Conservation (phyloP, 1,139 yeast species). For the Protomyces gravidus region DNA sequence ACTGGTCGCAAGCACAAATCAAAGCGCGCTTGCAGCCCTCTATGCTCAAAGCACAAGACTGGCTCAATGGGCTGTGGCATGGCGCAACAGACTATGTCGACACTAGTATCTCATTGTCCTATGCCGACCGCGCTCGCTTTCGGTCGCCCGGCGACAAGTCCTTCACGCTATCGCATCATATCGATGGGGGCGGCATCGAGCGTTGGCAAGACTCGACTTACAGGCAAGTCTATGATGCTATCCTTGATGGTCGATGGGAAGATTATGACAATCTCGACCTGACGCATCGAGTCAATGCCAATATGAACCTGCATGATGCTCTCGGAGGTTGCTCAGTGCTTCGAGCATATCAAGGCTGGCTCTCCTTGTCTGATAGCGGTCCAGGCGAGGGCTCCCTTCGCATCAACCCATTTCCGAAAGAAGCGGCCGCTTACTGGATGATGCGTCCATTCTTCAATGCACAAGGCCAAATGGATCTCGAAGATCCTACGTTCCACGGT, state of each 20-base stretch:
- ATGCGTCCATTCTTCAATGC: conserved; percentile 47
- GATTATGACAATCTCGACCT: conserved; percentile 48
- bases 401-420: conserved; percentile 45
- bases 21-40: conserved; percentile 47
- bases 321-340: conserved; percentile 42
- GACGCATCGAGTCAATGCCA: conserved; percentile 44
- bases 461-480: conserved; percentile 32
- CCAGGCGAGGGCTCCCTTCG: conserved; percentile 49
- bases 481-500: conserved; percentile 39
- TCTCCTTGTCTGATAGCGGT: conserved; percentile 44
- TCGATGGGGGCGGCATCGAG: conserved; percentile 50
- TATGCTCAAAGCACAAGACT: conserved; percentile 40
- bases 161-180: conserved; percentile 45
- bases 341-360: conserved; percentile 52
- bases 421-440: conserved; percentile 46
- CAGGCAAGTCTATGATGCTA: conserved; percentile 44
- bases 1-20: conserved; percentile 48
- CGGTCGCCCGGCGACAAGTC: conserved; percentile 45
- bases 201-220: conserved; percentile 49
- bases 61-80: conserved; percentile 43
- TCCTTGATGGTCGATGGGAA: conserved; percentile 50
- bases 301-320: conserved; percentile 43
- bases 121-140: conserved; percentile 56
- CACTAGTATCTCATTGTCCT: conserved; percentile 44
- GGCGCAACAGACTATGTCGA: conserved; percentile 41